Evolutionary conservation across 179 eudicot genomes (phyloP), one percentile per base, ranked within the genome.

Genomic region (Spergularia azorica): DNA sequence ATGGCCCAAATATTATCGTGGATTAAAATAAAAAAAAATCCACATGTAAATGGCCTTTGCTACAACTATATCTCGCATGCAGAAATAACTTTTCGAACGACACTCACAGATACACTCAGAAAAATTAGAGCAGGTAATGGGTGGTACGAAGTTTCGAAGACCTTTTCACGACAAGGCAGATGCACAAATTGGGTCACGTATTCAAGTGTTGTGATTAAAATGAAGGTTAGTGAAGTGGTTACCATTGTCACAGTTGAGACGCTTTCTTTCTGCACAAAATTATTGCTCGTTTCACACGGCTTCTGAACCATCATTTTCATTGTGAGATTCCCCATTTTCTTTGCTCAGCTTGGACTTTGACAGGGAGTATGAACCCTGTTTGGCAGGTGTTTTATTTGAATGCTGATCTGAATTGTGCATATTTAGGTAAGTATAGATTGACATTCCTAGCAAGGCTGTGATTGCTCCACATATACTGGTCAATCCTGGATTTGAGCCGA

Each of bases 401-500:
- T 79, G 89, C 74, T 87, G 83, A 16, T 79, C 85, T 9, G 89
- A 71, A 71, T 50, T 54, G 20, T 73, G 77, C 82, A 94, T 73
- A 78, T 89, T 94, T 38, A 92, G 91, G 85, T 89, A 88, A 13
- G 93, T 90, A 86, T 92, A 94, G 78, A 85, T 67, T 10, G 97
- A 92, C 98, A 92, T 94, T 55, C 95, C 97, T 64, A 81, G 76
- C 64, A 94, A 88, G 75, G 98, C 98, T 50, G 86, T 85, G 54
- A 90, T 63, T 41, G 95, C 98, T 67, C 98, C 98, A 50, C 86
- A 85, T 3, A 94, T 84, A 86, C 98, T 94, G 17, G 84, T 88
- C 32, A 71, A 55, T 60, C 98, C 98, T 9, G 98, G 98, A 77
- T 94, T 94, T 3, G 98, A 94, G 72, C 93, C 86, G 13, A 94